Percentiles rank a stretch among this genome's conserved stretches.
Conservation (phyloP, 2,329 filamentous ascomycete species). For the Botrytis byssoidea region DNA sequence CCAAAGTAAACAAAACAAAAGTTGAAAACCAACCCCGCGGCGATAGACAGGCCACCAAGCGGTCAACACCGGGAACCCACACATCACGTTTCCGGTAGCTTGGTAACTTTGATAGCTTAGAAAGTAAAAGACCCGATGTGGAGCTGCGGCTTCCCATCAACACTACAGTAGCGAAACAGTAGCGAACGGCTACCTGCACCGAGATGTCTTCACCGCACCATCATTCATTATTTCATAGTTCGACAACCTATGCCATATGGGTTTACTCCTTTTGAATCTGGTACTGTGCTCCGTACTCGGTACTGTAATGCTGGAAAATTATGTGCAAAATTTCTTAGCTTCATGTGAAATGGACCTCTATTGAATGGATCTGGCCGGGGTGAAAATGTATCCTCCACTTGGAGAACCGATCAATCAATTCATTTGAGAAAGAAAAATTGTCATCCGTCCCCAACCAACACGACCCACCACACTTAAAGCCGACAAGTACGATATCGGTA, state of each 20-base stretch:
- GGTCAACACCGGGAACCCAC: conserved; percentile 16
- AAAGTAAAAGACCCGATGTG: not conserved
- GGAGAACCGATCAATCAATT: conserved; percentile 5
- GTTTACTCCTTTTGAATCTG: not conserved
- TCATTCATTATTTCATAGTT: not conserved
- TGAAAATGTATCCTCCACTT: not conserved
- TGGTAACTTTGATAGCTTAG: conserved; percentile 8
- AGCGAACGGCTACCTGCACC: conserved; percentile 16
- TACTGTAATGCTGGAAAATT: conserved; percentile 12
- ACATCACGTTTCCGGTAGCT: conserved; percentile 14
- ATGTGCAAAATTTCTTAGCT: conserved; percentile 3
- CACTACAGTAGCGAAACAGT: conserved; percentile 10
- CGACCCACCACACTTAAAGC: conserved; percentile 5
- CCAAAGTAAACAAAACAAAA: conserved; percentile 2
- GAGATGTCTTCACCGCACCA: conserved; percentile 18
- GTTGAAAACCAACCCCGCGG: not conserved
- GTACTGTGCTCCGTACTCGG: not conserved
- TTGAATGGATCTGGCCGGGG: not conserved
- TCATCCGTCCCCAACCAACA: not conserved
- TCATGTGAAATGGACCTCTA: not conserved
- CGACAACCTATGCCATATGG: not conserved
- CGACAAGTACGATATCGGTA: conserved; percentile 4
- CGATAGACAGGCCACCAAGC: conserved; percentile 13
- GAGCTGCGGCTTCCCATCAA: conserved; percentile 8
- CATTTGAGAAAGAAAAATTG: not conserved